Evolutionary conservation across 768 basidiomycete species (phyloP).

Genomic region (Butyriboletus loyo): DNA sequence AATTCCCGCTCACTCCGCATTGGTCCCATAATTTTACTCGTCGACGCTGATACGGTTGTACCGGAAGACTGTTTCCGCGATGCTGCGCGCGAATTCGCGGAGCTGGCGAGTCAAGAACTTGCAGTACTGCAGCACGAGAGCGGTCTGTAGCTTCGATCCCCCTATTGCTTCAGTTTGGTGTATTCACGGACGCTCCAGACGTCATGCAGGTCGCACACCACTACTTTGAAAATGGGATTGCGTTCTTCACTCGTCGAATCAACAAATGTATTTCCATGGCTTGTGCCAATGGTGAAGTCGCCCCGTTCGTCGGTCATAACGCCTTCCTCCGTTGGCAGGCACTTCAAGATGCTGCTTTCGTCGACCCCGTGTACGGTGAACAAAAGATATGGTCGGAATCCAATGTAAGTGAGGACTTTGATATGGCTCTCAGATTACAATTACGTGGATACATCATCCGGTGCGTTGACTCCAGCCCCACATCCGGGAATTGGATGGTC

Average conservation of each 20-base stretch:
- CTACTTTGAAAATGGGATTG: slow-evolving; percentile 89
- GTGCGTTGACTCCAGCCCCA: slow-evolving; percentile 10
- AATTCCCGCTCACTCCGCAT: slow-evolving; percentile 74
- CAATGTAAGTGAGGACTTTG: slow-evolving; percentile 68
- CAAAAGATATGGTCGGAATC: slow-evolving; percentile 71
- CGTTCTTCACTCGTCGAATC: slow-evolving; percentile 85
- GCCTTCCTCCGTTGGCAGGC: slow-evolving; percentile 90
- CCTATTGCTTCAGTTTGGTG: not conserved
- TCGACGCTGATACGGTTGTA: slow-evolving; percentile 87
- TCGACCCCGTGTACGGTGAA: slow-evolving; percentile 53
- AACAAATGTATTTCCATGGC: slow-evolving; percentile 80
- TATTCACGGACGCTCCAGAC: slow-evolving; percentile 39
- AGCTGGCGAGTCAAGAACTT: slow-evolving; percentile 59
- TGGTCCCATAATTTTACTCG: slow-evolving; percentile 74
- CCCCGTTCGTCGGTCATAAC: slow-evolving; percentile 82
- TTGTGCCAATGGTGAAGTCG: slow-evolving; percentile 75
- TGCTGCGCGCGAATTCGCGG: slow-evolving; percentile 80
- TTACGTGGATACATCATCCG: slow-evolving; percentile 69
- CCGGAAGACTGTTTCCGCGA: slow-evolving; percentile 91
- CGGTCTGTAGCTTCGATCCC: slow-evolving; percentile 46
- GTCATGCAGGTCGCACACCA: slow-evolving; percentile 90
- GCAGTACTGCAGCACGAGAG: slow-evolving; percentile 91
- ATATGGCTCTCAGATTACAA: slow-evolving; percentile 64
- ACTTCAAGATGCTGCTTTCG: slow-evolving; percentile 78
- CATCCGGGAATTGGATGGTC: not conserved